phyloP scores from a whole-genome alignment of 345 rosid genomes.

The Cardamine resedifolia region DNA sequence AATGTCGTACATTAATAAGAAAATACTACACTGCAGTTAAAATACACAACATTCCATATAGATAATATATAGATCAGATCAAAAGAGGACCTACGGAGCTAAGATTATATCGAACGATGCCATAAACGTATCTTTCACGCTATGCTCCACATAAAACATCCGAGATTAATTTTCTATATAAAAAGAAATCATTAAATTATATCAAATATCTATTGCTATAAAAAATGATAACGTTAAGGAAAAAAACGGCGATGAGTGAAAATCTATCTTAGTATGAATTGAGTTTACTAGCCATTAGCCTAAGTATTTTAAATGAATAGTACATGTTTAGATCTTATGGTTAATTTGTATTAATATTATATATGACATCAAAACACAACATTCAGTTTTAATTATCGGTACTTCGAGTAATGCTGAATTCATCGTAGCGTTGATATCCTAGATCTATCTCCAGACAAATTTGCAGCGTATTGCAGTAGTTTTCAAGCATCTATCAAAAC shows the following conservation, averaged over 20 bases:
- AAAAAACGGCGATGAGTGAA: neutral
- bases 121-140: constrained; percentile 28
- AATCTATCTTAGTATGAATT: too few relatives aligned
- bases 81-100: constrained; percentile 19
- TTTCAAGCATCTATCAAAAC: neutral
- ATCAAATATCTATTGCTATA: neutral
- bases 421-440: too few relatives aligned
- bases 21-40: neutral
- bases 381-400: neutral
- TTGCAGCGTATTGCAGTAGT: constrained; percentile 3
- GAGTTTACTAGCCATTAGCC: neutral
- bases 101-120: constrained; percentile 20
- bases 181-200: neutral
- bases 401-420: too few relatives aligned
- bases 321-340: neutral
- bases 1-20: neutral
- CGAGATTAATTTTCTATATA: neutral
- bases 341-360: too few relatives aligned
- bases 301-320: too few relatives aligned
- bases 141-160: constrained; percentile 13
- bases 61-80: constrained; percentile 20
- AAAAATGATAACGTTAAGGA: neutral
- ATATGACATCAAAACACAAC: neutral
- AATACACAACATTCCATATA: constrained; percentile 23
- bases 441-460: too few relatives aligned